Evolutionary conservation across 441 rosid genomes (phyloP), one percentile per base, ranked within the genome.

Genomic region (Aleurites moluccanus): DNA sequence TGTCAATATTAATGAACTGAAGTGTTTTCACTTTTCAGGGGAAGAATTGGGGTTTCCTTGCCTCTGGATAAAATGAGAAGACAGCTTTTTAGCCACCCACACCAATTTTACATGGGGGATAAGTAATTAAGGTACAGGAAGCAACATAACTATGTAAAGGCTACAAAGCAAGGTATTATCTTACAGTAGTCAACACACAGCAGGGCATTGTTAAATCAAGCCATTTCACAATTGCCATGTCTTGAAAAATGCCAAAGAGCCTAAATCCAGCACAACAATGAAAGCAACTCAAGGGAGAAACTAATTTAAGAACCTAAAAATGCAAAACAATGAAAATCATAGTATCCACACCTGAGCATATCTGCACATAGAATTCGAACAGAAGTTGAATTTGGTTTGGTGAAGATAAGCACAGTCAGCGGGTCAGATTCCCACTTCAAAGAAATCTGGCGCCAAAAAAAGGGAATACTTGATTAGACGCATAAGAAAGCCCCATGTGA

Each of bases 361-460:
- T 91, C 88, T 38, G 85, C 87, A 83, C 97, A 96, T 68, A 93
- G 88, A 73, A 86, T 79, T 68, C 62, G 93, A 77, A 96, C 97
- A 68, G 98, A 86, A 78, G 69, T 78, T 80, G 99, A 91, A 78
- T 96, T 93, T 50, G 99, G 99, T 85, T 96, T 96, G 42, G 90
- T 86, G 83, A 96, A 73, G 76, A 96, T 89, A 75, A 96, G 90
- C 85, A 96, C 92, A 64, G 96, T 93, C 77, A 91, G 93, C 3
- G 99, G 99, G 63, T 78, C 81, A 64, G 94, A 86, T 85, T 92
- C 99, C 99, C 99, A 96, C 82, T 85, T 87, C 88, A 93, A 78
- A 78, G 97, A 82, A 86, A 96, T 96, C 99, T 96, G 97, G 33
- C 1, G 10, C 72, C 77, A 75, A 84, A 18, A 69, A 81, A 68